Evolutionary conservation across 331 rosid genomes (phyloP), one percentile per base, ranked within the genome.

Genomic region (Quercus lobata): DNA sequence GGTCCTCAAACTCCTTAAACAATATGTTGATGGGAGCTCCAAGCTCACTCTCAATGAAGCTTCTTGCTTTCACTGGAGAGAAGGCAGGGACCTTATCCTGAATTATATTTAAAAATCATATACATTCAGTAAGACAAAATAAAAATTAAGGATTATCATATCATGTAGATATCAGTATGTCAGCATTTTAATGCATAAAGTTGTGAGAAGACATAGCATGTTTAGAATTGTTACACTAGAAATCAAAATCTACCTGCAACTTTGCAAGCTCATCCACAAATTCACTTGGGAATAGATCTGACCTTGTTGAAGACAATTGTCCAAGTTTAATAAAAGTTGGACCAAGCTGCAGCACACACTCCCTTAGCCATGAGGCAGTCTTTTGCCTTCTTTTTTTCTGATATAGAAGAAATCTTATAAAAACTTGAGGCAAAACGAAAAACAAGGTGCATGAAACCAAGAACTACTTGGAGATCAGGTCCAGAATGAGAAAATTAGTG

Each of bases 301-400:
- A 94, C 75, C 98, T 88, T 60, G 98, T 94, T 69, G 97, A 94
- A 25, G 97, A 94, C 78, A 94, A 82, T 82, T 94, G 97, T 77
- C 98, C 98, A 55, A 94, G 95, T 80, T 94, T 94, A 81, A 94
- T 94, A 83, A 95, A 95, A 25, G 99, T 95, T 34, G 99, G 99
- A 27, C 99, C 99, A 68, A 95, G 96, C 89, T 95, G 98, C 83
- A 95, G 84, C 75, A 93, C 98, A 57, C 86, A 3, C 81, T 95
- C 99, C 82, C 97, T 89, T 46, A 95, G 82, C 99, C 99, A 95
- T 54, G 94, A 86, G 32, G 98, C 99, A 7, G 97, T 95, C 83
- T 89, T 90, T 56, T 30, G 72, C 86, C 93, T 87, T 83, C 98
- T 87, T 55, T 74, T 85, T 91, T 86, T 88, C 99, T 95, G 89